Base-by-base conservation (phyloP, 1,139 yeast species). In the Geotrichum australiense region DNA sequence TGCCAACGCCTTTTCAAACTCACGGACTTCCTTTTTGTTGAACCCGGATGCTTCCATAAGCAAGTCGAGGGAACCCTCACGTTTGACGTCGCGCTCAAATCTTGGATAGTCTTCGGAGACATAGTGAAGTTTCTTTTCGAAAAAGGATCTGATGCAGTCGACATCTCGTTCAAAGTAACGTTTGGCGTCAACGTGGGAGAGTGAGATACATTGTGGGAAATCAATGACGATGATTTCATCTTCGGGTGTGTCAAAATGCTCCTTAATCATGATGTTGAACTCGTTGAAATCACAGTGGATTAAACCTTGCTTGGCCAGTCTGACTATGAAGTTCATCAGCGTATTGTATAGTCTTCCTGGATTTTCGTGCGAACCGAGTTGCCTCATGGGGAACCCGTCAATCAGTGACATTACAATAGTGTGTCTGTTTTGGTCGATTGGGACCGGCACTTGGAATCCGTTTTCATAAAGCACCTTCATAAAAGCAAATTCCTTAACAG, bases 251-350 rank as follows among this genome's bases (percentile, higher is more conserved):
- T 70, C 72, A 34, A 73, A 74, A 35, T 72, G 68, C 50, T 80
- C 79, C 42, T 84, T 70, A 34, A 93, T 82, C 71, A 91, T 84
- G 52, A 91, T 87, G 61, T 91, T 91, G 64, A 91, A 91, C 62
- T 91, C 99, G 62, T 91, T 91, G 63, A 81, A 91, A 68, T 91
- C 99, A 70, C 98, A 89, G 64, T 91, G 99, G 47, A 91, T 89
- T 48, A 91, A 70, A 1, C 99, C 99, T 53, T 80, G 76, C 54
- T 82, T 80, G 2, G 85, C 98, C 46, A 91, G 68, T 49, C 77
- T 74, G 12, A 89, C 94, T 27, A 85, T 80, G 56, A 91, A 89
- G 47, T 70, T 68, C 97, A 91, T 89, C 55, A 93, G 68, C 43
- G 87, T 82, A 20, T 85, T 76, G 60, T 91, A 91, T 40, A 91